These are phyloP conservation scores for Ophiocordyceps sinensis DNA, from an alignment of 2,329 filamentous ascomycete genomes.

Conservation along the genomic window DNA sequence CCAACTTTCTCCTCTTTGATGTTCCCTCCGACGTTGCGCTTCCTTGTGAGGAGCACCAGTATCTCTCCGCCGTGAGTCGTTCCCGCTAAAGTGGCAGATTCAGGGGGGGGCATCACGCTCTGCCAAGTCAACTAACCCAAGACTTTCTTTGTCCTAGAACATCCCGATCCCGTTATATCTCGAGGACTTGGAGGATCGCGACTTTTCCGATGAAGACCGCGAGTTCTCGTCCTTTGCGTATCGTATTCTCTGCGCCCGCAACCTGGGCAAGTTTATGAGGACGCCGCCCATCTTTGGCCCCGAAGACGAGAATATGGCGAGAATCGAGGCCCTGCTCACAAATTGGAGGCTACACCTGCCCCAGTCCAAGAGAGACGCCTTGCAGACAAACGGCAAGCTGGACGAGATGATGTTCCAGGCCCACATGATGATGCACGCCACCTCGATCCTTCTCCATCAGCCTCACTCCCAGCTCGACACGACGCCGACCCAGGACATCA, in stretches of 20 bases:
- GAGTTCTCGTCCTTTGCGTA: constrained; percentile 77
- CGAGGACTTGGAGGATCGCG: constrained; percentile 58
- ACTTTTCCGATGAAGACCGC: constrained; percentile 57
- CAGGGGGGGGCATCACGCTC: neutral
- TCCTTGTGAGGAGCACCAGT: constrained; percentile 73
- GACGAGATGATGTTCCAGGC: constrained; percentile 91
- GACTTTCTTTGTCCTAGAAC: constrained; percentile 21
- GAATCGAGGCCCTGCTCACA: constrained; percentile 37
- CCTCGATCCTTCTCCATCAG: constrained; percentile 63
- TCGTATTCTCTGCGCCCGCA: constrained; percentile 66
- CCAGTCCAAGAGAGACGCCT: constrained; percentile 50
- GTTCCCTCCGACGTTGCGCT: constrained; percentile 54
- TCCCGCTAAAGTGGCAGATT: no score
- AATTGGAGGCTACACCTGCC: constrained; percentile 77
- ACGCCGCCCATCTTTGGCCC: constrained; percentile 35
- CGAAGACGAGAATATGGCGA: constrained; percentile 35
- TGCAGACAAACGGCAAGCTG: constrained; percentile 54
- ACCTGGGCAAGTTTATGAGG: constrained; percentile 61
- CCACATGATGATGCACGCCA: constrained; percentile 58
- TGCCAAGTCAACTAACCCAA: neutral
- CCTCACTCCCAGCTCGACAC: constrained; percentile 63
- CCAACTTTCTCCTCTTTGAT: constrained; percentile 55
- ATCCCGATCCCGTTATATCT: constrained; percentile 48
- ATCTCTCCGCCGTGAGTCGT: constrained; percentile 37
- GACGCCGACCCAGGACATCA: constrained; percentile 41